Evolutionary conservation across 805 yeast genomes (phyloP).

Genomic region (Candida tibetensis): DNA sequence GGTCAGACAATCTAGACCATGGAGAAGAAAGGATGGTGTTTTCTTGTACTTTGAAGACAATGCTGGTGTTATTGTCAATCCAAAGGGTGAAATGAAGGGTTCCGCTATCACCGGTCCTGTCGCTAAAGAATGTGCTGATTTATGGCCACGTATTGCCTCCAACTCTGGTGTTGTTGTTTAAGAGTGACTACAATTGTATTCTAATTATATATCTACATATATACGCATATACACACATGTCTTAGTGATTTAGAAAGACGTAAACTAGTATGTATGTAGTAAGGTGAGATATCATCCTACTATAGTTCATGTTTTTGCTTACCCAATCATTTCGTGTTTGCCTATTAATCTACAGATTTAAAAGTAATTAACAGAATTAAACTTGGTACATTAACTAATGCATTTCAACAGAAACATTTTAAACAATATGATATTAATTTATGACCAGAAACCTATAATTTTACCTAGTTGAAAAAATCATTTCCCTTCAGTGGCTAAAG

Average conservation of each 20-base stretch:
- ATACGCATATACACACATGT: conserved; percentile 3
- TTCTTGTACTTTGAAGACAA: conserved; percentile 99
- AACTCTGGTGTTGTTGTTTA: conserved; percentile 99
- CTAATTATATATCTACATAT: conserved; percentile 1
- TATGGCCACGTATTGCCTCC: conserved; percentile 99
- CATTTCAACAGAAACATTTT: no score
- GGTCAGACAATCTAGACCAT: conserved; percentile 98
- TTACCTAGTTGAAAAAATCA: no score
- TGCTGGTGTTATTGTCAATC: conserved; percentile 99
- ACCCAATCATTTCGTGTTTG: no score
- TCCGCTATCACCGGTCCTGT: conserved; percentile 99
- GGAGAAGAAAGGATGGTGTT: conserved; percentile 99
- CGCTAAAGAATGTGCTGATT: conserved; percentile 99
- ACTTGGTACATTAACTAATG: no score
- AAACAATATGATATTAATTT: no score
- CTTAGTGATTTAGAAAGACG: no score
- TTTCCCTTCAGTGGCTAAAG: neutral
- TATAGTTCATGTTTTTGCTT: no score
- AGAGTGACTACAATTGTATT: conserved; percentile 18
- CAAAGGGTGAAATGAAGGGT: conserved; percentile 99
- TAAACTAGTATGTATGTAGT: conserved; percentile 9
- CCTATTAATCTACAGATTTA: no score
- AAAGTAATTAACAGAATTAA: no score
- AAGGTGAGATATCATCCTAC: no score
- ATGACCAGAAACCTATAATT: no score